Evolutionary conservation across 345 rosid genomes (phyloP).

Genomic region (Salix purpurea): DNA sequence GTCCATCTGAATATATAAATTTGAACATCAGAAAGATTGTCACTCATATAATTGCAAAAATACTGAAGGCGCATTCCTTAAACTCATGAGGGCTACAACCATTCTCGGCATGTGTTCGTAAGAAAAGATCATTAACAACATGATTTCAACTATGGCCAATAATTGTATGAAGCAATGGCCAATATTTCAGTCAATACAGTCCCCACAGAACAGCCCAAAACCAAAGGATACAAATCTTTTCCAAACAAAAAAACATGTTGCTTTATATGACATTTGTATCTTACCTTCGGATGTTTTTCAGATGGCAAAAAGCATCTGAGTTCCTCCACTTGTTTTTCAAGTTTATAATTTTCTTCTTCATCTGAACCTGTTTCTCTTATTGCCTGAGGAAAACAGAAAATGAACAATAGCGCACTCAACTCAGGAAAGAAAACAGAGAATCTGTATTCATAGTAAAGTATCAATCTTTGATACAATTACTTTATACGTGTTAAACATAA

Average conservation of each 20-base stretch:
- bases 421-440: background rate
- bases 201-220: background rate
- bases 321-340: slow-evolving; percentile 3
- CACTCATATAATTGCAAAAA: background rate
- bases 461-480: background rate
- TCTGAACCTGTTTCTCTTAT: background rate
- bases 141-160: slow-evolving; percentile 1
- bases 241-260: background rate
- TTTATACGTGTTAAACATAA: background rate
- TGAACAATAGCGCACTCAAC: background rate
- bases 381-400: slow-evolving; percentile 6
- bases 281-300: slow-evolving; percentile 9
- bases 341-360: background rate
- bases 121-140: background rate
- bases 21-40: slow-evolving; percentile 7
- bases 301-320: slow-evolving; percentile 5
- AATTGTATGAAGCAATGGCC: background rate
- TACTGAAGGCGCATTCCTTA: background rate
- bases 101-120: background rate
- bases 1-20: slow-evolving; percentile 10
- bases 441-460: too few species aligned
- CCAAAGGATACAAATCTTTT: background rate
- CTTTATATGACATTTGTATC: background rate
- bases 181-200: background rate
- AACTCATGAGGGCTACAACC: background rate